phyloP scores from a whole-genome alignment of 768 basidiomycete species.

The Mycena rosella region DNA sequence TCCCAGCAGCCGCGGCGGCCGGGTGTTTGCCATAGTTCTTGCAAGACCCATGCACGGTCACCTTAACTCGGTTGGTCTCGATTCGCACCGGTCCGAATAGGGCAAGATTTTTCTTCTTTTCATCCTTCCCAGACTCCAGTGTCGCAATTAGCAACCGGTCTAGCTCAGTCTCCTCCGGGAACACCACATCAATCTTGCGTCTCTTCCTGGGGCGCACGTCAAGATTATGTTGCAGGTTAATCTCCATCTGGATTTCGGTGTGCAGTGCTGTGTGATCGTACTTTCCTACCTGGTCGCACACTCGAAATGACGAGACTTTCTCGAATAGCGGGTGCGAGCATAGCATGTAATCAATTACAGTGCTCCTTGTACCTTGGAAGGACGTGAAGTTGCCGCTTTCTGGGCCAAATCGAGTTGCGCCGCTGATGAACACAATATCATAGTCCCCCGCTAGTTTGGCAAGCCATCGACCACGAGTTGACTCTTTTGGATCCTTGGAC shows the following conservation, averaged over 20 bases:
- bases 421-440: constrained; percentile 13
- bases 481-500: neutral
- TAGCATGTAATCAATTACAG: constrained; percentile 24
- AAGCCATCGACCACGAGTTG: neutral
- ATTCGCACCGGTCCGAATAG: constrained; percentile 4
- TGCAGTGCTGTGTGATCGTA: constrained; percentile 14
- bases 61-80: neutral
- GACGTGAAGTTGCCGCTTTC: constrained; percentile 28
- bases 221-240: neutral
- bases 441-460: neutral
- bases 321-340: constrained; percentile 13
- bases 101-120: neutral
- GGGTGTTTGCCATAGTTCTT: neutral
- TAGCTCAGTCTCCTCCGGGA: constrained; percentile 15
- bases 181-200: neutral
- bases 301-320: neutral
- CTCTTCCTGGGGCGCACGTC: neutral
- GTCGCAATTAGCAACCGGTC: constrained; percentile 17
- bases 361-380: constrained; percentile 18
- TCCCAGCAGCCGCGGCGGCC: constrained; percentile 8
- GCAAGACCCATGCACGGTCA: constrained; percentile 12
- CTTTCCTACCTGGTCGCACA: neutral
- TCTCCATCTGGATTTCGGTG: neutral
- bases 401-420: constrained; percentile 8
- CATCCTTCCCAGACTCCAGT: constrained; percentile 15